Evolutionary conservation across 345 rosid genomes (phyloP).

Genomic region (Brassica rapa): DNA sequence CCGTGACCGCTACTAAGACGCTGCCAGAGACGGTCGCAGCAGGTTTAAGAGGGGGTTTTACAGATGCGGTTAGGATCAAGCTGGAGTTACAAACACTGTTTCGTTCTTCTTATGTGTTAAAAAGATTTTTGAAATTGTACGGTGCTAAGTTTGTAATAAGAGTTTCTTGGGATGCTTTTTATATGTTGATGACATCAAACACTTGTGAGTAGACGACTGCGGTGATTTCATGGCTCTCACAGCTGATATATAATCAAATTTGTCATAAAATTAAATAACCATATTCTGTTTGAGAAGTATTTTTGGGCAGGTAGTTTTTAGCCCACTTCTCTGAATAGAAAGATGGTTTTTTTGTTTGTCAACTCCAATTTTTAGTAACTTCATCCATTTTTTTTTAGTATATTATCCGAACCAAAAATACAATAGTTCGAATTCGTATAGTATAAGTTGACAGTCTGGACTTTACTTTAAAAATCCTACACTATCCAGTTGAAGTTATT

Average conservation of each 20-base stretch:
- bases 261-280: not conserved
- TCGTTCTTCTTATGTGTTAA: constrained; percentile 1
- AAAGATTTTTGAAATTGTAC: constrained; percentile 10
- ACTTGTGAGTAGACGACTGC: no score
- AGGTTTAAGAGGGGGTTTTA: not conserved
- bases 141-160: constrained; percentile 12
- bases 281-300: not conserved
- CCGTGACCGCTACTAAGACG: constrained; percentile 39
- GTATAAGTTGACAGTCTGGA: constrained; percentile 5
- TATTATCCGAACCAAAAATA: not conserved
- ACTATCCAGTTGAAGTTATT: not conserved
- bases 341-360: not conserved
- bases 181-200: no score
- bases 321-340: not conserved
- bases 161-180: not conserved
- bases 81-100: constrained; percentile 27
- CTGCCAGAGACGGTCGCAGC: constrained; percentile 14
- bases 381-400: not conserved
- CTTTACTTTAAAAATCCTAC: not conserved
- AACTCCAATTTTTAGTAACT: not conserved
- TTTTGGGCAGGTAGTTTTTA: not conserved
- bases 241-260: no score
- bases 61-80: constrained; percentile 22
- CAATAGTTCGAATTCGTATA: not conserved
- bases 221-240: no score